Base-by-base conservation (phyloP, 139 green algal species). In the Ostreobium quekettii region DNA sequence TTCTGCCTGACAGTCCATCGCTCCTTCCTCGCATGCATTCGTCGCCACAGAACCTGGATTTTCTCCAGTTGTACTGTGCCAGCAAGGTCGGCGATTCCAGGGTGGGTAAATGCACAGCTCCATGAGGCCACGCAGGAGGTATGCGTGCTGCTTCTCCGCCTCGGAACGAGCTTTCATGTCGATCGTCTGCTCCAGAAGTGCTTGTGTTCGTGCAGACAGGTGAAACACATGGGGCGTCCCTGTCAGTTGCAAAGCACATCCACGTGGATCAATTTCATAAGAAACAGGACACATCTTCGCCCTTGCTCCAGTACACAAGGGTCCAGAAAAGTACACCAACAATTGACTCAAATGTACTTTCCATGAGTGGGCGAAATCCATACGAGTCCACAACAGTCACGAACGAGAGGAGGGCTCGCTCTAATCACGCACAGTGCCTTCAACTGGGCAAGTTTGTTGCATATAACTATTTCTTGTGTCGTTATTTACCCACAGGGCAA, bases 31-130 rank as follows among this genome's bases (percentile, higher is more conserved):
- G 11, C 26, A 26, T n/a, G 15, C 24, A 33, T 49, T 57, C 35
- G 28, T 15, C 15, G 56, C 28, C 28, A 29, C 32, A 22, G 42
- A 8, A 31, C 4, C 30, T 31, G 26, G 8, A 33, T 26, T 32
- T 36, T 69, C 58, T 22, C 26, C 19, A 3, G 7, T 35, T 47
- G 29, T n/a, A 30, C 8, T 15, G 38, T 35, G 8, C 5, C 47
- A 37, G 22, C 32, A 1, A 36, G 31, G 4, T 7, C 3, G 19
- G 53, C n/a, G n/a, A n/a, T n/a, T 71, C 59, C 63, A 58, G 0
- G 82, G 82, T 5, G 85, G 85, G 71, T 88, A 89, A 31, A 91
- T 79, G 77, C 85, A 91, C 61, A 85, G 73, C 66, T 91, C 81
- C 80, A 89, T 86, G 1, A 89, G 58, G 0, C 78, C 82, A 1